Conservation (phyloP, 2,329 filamentous ascomycete genomes). For the Neopestalotiopsis rosae region DNA sequence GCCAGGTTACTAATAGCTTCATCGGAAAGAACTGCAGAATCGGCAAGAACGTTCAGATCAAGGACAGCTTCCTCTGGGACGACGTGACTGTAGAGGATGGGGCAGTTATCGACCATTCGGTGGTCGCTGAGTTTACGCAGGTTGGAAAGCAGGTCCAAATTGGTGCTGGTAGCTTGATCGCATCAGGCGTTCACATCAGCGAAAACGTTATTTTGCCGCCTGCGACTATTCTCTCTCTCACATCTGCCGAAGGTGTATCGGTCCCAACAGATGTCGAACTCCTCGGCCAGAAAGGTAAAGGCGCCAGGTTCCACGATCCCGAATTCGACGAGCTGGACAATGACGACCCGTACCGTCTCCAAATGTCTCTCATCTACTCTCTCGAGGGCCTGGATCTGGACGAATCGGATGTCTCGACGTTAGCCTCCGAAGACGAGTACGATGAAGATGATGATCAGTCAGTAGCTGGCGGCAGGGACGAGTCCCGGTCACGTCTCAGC, state of each 20-base stretch:
- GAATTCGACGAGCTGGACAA: constrained; percentile 56
- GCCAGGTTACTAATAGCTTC: constrained; percentile 74
- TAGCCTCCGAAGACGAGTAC: constrained; percentile 69
- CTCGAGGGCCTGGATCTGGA: constrained; percentile 58
- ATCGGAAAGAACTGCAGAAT: constrained; percentile 87
- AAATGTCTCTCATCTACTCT: constrained; percentile 61
- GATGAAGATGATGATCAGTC: constrained; percentile 70
- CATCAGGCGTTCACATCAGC: constrained; percentile 75
- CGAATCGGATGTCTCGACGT: constrained; percentile 60
- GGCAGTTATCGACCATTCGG: constrained; percentile 70
- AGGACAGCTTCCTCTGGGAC: constrained; percentile 91
- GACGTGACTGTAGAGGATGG: constrained; percentile 78
- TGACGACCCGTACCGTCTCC: constrained; percentile 56
- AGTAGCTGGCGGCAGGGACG: constrained; percentile 57
- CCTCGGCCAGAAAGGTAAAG: constrained; percentile 57
- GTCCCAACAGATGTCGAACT: constrained; percentile 48
- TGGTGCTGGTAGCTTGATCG: constrained; percentile 76
- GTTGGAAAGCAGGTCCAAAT: constrained; percentile 76
- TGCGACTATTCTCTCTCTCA: constrained; percentile 42
- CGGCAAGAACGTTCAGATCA: constrained; percentile 80
- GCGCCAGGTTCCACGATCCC: constrained; percentile 51
- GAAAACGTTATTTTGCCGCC: constrained; percentile 57
- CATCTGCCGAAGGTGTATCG: constrained; percentile 42
- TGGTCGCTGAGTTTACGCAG: constrained; percentile 75
- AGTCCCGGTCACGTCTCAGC: constrained; percentile 69